Evolutionary conservation across 2,329 filamentous ascomycete genomes (phyloP), one percentile per base, ranked within the genome.

Genomic region (Ceratocystis eucalypticola): DNA sequence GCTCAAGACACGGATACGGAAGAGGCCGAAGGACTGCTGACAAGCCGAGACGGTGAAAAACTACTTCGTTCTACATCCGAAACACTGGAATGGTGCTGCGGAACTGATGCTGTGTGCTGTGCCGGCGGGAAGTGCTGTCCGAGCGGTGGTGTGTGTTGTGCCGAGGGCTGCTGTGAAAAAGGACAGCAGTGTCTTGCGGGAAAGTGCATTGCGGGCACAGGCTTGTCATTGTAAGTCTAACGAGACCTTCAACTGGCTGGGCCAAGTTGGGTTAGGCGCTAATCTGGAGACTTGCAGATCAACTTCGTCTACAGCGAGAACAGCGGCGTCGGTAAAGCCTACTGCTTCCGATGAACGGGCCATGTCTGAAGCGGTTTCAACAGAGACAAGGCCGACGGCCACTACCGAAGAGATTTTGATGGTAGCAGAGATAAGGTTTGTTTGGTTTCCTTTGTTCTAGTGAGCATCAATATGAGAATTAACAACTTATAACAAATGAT

Each of bases 111-210:
- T 15, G 65, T 64, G 6, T 69, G 68, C 62, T 69, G 68, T 44
- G 64, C 67, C 8, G 68, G 68, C 5, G 64, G 66, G 41, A 57
- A 65, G 22, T 69, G 68, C 25, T 69, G 68, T 61, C 50, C 65
- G 5, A 63, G 28, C 4, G 67, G 63, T 1, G 67, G 62, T 10
- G 65, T 64, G 3, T 69, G 67, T 44, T 69, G 68, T 44, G 67
- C 65, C 15, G 62, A 65, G 55, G 67, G 65, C n/a, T 68, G 68
- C 33, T 69, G 68, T 46, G 22, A 6, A 2, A 44, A 64, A 17
- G 67, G 67, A 6, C 57, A 68, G 55, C 62, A 62, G 64, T 69
- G 68, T 46, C 37, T 61, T 15, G 44, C 30, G 15, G 67, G 65
- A 3, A 65, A 65, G 41, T 69, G 68, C 44, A 53, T 65, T 30